phyloP scores from a whole-genome alignment of 2,329 filamentous ascomycete species.

The Aspergillus tanneri region DNA sequence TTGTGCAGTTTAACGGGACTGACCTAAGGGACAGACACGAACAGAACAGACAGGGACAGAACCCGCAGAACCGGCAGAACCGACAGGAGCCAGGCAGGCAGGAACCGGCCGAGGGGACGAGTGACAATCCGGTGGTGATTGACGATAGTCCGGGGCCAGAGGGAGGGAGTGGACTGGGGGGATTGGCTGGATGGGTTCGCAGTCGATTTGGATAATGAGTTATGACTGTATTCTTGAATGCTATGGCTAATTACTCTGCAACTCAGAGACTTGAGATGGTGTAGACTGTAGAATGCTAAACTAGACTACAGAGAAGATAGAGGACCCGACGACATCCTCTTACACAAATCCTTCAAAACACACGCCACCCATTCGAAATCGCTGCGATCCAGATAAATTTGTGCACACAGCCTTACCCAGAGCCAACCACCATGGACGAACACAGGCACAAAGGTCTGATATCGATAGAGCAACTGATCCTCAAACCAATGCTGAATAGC shows the following conservation, averaged over 20 bases:
- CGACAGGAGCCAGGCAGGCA: too few relatives aligned
- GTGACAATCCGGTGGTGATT: constrained; percentile 20
- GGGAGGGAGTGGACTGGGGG: constrained; percentile 9
- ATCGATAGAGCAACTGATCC: constrained; percentile 54
- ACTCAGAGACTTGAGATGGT: too few relatives aligned
- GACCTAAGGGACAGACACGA: background rate
- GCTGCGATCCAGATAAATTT: constrained; percentile 76
- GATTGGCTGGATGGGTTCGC: constrained; percentile 26
- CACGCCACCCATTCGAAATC: constrained; percentile 73
- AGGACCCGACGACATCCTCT: constrained; percentile 50
- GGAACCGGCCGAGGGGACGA: constrained; percentile 16
- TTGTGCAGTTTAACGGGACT: constrained; percentile 24
- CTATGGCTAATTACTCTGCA: too few relatives aligned
- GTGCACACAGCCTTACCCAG: constrained; percentile 74
- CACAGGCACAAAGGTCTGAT: constrained; percentile 69
- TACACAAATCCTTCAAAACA: constrained; percentile 58
- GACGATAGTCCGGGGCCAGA: constrained; percentile 17
- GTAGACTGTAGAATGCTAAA: background rate
- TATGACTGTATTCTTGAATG: background rate
- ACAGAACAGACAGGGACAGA: constrained; percentile 9
- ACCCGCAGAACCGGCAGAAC: background rate
- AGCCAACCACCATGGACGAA: constrained; percentile 60
- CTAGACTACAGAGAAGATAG: background rate
- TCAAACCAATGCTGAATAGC: constrained; percentile 57
- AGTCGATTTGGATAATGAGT: constrained; percentile 24